Evolutionary conservation across 805 yeast species (phyloP), one percentile per base, ranked within the genome.

Genomic region (Yarrowia porcina): DNA sequence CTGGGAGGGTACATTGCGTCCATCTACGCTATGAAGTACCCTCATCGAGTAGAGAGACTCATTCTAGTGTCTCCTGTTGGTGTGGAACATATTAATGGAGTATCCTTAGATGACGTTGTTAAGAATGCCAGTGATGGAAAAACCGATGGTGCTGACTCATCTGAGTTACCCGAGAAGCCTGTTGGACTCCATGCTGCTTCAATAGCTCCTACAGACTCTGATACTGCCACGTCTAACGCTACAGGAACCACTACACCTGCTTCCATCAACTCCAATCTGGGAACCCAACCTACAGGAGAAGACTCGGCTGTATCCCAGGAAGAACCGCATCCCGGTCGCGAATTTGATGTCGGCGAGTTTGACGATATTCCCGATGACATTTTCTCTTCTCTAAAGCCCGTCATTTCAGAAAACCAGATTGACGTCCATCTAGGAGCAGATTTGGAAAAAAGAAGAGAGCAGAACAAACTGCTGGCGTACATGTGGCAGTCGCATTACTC

Each of bases 401-500:
- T 60, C 1, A 62, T 65, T 17, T 65, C 54, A 4, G 66, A 72
- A 13, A 70, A 68, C 49, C 80, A 84, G 9, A 69, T 79, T 2
- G 67, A 79, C 15, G 79, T 77, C 66, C 83, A 84, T 1, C 73
- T 76, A 0, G 74, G 77, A 9, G 66, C 49, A 12, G 61, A 65
- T 23, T 33, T 80, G 76, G 61, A 20, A n/a, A 39, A 39, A 15
- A 12, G 61, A 56, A 17, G 61, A n/a, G 49, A 56, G 23, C 61
- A 41, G 28, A 56, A 56, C 1, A 73, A 76, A 44, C 90, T 93
- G 84, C 88, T 90, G 70, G 80, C 80, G 21, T 80, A 80, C 67
- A 73, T 93, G 32, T 94, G 98, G 98, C 90, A 88, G 67, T 83
- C 79, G 64, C 90, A 92, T 72, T 80, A 89, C 32, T 87, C 96